Base-by-base conservation (phyloP, 805 yeast species). In the Alloascoidea hylecoeti region DNA sequence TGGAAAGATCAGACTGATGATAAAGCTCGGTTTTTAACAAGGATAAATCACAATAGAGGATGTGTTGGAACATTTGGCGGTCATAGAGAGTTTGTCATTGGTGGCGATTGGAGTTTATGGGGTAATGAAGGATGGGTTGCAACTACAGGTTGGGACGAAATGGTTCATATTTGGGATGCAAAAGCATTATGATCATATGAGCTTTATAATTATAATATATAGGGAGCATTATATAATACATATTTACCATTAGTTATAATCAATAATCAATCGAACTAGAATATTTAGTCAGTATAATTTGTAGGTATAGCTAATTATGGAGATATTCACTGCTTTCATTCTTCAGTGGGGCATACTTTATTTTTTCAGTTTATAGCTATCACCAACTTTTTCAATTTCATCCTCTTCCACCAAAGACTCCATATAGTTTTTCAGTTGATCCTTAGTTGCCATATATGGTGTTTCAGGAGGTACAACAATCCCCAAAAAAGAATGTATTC, bases 51-150 rank as follows among this genome's bases (percentile, higher is more conserved):
- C 35, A 65, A 68, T 15, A 62, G 62, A 16, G 80, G 81, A 0
- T 63, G 77, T 28, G 57, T 65, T 28, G 72, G 71, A 4, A 67
- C 68, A 14, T 83, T 85, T 63, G 64, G 68, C 16, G 59, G 57
- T 38, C 97, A 92, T 59, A 68, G 74, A 18, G 98, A 89, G 62
- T 89, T 89, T 60, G 96, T 81, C 1, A 73, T 82, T 47, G 96
- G 94, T 14, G 80, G 88, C 45, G 97, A 92, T 60, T 92, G 95
- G 82, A 79, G 94, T 46, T 57, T 92, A 38, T 89, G 96, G 96
- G 98, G 97, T 2, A 78, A 76, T 47, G 94, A 92, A 1, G 96
- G 96, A 1, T 88, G 92, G 86, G 86, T 80, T 14, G 94, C 92
- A 5, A 78, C 95, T 13, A 78, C 88, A 0, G 96, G 95, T 2